Percentiles rank a stretch among this genome's conserved stretches.
Evolutionary conservation across 257 asterid genomes (phyloP).

Genomic region (Solanum virginianum): DNA sequence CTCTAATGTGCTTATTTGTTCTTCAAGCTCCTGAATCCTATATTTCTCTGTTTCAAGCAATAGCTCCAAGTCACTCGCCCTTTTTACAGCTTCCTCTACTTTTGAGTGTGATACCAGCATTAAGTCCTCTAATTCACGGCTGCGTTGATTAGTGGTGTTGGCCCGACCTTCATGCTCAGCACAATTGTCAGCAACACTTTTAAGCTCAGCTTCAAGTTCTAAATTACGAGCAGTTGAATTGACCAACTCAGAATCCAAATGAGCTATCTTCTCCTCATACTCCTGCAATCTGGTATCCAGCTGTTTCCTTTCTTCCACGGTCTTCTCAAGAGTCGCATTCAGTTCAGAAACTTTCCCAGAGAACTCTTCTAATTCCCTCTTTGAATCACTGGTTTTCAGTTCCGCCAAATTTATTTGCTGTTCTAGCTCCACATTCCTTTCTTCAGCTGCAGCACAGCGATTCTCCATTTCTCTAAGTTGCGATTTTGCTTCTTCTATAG

Average conservation of each 20-base stretch:
- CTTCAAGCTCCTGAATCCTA: conserved; percentile 82
- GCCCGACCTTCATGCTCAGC: conserved; percentile 65
- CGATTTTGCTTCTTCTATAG: conserved; percentile 48
- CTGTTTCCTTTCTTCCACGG: conserved; percentile 43
- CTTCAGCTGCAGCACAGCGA: conserved; percentile 48
- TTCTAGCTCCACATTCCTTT: conserved; percentile 52
- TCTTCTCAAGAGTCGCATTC: conserved; percentile 30
- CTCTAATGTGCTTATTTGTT: conserved; percentile 45
- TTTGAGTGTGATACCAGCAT: conserved; percentile 56
- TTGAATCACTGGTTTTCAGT: conserved; percentile 40
- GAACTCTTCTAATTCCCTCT: conserved; percentile 37
- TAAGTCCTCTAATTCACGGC: conserved; percentile 69
- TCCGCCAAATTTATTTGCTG: conserved; percentile 48
- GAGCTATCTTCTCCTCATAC: conserved; percentile 33
- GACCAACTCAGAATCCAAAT: conserved; percentile 38
- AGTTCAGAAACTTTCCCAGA: conserved; percentile 44
- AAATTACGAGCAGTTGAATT: conserved; percentile 32
- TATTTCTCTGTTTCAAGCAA: conserved; percentile 65
- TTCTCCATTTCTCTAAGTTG: conserved; percentile 43
- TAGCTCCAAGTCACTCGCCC: conserved; percentile 54
- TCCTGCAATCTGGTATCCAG: conserved; percentile 39
- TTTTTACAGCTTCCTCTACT: conserved; percentile 44
- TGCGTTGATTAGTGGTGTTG: conserved; percentile 41
- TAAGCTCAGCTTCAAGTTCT: conserved; percentile 64
- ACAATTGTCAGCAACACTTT: conserved; percentile 31